Evolutionary conservation across 2,329 filamentous ascomycete species (phyloP).

Genomic region (Aspergillus neotritici): DNA sequence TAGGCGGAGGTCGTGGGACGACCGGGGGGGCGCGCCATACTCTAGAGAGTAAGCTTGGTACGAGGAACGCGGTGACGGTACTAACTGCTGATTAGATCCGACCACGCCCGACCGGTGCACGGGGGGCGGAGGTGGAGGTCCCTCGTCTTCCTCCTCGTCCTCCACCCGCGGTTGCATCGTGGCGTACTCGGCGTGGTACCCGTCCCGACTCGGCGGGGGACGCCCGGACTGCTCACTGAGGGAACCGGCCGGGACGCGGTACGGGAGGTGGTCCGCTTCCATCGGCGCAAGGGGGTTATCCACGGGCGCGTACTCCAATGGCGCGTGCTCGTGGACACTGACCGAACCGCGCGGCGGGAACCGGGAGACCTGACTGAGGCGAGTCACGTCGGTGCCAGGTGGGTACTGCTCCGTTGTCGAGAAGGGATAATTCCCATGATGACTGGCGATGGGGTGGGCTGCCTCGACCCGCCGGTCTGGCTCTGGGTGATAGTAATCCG

Average conservation of each 20-base stretch:
- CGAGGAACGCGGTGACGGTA: conserved; percentile 17
- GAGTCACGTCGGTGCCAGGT: conserved; percentile 17
- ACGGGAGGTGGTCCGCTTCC: conserved; percentile 11
- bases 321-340: conserved; percentile 15
- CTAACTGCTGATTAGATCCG: conserved; percentile 22
- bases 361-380: conserved; percentile 17
- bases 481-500: conserved; percentile 12
- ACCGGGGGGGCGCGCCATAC: conserved; percentile 16
- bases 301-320: conserved; percentile 15
- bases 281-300: background rate
- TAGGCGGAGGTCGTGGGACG: conserved; percentile 17
- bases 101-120: conserved; percentile 30
- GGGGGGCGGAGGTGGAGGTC: conserved; percentile 32
- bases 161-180: conserved; percentile 46
- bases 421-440: conserved; percentile 16
- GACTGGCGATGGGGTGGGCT: conserved; percentile 13
- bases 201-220: conserved; percentile 18
- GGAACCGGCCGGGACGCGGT: no score
- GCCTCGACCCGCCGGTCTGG: conserved; percentile 6
- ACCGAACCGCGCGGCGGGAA: conserved; percentile 15
- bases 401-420: conserved; percentile 20
- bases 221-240: conserved; percentile 5
- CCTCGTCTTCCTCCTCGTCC: conserved; percentile 37
- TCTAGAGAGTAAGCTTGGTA: conserved; percentile 28
- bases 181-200: conserved; percentile 35